Percentiles rank a stretch among this genome's conserved stretches.
phyloP scores from a whole-genome alignment of 106 monocot genomes.

The Allium sativum region DNA sequence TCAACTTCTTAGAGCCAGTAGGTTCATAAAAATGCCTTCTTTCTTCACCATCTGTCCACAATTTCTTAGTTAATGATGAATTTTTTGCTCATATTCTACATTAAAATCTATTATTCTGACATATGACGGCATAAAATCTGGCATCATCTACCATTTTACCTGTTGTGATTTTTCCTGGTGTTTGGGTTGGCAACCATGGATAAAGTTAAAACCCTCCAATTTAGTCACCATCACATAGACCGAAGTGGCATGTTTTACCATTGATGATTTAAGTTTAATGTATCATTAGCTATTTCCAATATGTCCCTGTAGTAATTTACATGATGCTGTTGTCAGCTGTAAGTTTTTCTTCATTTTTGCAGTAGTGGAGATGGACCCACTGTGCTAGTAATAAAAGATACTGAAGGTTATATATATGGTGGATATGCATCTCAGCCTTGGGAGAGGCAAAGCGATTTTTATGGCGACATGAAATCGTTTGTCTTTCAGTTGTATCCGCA shows the following conservation, averaged over 20 bases:
- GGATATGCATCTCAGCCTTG: conserved; percentile 94
- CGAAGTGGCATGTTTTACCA: no score
- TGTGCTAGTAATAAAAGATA: conserved; percentile 70
- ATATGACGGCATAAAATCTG: background rate
- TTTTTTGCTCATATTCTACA: background rate
- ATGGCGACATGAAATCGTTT: conserved; percentile 97
- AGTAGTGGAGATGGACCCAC: conserved; percentile 66
- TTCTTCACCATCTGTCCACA: background rate
- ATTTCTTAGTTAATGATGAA: background rate
- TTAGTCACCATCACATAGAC: no score
- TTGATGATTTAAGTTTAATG: background rate
- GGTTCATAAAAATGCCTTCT: no score
- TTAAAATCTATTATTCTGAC: background rate
- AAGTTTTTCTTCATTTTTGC: conserved; percentile 11
- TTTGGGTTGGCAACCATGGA: no score
- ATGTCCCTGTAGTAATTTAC: background rate
- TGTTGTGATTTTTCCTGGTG: background rate
- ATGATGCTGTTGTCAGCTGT: background rate
- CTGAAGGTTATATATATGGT: conserved; percentile 73
- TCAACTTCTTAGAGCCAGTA: no score
- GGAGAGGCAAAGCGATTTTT: conserved; percentile 89
- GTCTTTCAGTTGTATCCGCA: conserved; percentile 77
- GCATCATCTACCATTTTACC: no score
- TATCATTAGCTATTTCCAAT: background rate
- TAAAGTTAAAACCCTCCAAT: no score